Base-by-base conservation (phyloP, 345 rosid genomes). In the Arabidopsis suecica region DNA sequence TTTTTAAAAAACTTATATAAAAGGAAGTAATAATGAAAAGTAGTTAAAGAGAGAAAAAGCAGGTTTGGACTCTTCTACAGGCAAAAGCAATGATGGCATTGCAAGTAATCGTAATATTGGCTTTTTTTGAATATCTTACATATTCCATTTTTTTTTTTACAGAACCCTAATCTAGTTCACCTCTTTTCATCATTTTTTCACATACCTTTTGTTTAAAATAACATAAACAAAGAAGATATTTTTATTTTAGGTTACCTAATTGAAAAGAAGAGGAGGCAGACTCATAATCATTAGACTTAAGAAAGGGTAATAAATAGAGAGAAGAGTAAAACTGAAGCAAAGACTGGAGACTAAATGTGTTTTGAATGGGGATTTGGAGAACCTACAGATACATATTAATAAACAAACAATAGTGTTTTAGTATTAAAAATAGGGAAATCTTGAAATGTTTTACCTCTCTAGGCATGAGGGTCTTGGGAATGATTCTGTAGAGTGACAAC, bases 401-500 rank as follows among this genome's bases (percentile, higher is more conserved):
- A 78, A 74, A 77, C 61, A 71, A 77, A 57, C 49, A 58, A 12
- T n/a, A 71, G 38, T 45, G 11, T 49, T 40, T 2, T 1, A 57
- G 32, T 28, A 28, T 28, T 28, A 28, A 28, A 28, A 28, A 28
- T 28, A 28, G 32, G 32, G 32, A 60, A 38, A 60, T 5, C 41
- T 57, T 60, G 12, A 11, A 2, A 23, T 3, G 0, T 22, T 11
- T 61, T 86, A 96, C 99, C 99, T 96, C 98, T 89, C 95, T 94
- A 85, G 97, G 99, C 99, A 93, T 93, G 91, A 96, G 97, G 85
- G 98, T 96, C 95, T 91, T 93, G 88, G 99, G 99, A 86, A 96
- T 96, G 77, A 96, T 90, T 83, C 99, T 96, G 96, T 84, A 77
- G 81, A 78, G 80, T 82, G 88, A 85, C 91, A 89, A 79, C 73